Evolutionary conservation across 2,329 filamentous ascomycete genomes (phyloP).

Genomic region (Periglandula ipomoeae): DNA sequence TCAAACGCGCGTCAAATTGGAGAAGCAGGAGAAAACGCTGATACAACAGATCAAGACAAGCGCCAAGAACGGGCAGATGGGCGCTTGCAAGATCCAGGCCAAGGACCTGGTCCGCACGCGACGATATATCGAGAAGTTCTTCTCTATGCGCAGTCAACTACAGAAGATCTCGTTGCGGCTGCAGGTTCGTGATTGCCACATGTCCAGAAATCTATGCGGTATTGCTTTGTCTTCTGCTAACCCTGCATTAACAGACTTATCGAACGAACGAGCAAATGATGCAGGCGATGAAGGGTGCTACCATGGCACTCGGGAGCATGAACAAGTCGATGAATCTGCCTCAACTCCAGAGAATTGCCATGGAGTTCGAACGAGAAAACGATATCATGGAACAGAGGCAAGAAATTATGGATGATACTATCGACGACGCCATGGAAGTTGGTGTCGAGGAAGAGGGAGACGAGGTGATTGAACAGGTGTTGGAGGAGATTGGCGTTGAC

Average conservation of each 20-base stretch:
- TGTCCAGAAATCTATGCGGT: neutral
- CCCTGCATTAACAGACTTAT: conserved; percentile 57
- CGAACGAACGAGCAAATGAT: conserved; percentile 99
- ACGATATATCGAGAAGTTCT: conserved; percentile 96
- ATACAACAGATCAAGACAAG: conserved; percentile 96
- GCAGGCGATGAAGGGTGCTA: conserved; percentile 98
- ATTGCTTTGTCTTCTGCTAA: conserved; percentile 1
- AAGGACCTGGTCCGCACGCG: conserved; percentile 92
- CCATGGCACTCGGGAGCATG: conserved; percentile 88
- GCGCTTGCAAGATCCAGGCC: conserved; percentile 96
- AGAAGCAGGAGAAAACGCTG: conserved; percentile 98
- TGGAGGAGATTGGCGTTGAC: conserved; percentile 95
- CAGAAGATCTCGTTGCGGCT: conserved; percentile 93
- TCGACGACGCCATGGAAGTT: conserved; percentile 91
- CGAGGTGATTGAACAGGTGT: conserved; percentile 89
- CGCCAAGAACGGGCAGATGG: conserved; percentile 96
- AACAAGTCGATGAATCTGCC: conserved; percentile 97
- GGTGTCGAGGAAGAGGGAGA: conserved; percentile 90
- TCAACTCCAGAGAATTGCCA: conserved; percentile 87
- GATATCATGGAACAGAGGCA: conserved; percentile 99
- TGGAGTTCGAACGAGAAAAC: conserved; percentile 98
- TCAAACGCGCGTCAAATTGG: conserved; percentile 86
- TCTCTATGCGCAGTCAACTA: conserved; percentile 92
- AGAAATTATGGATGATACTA: conserved; percentile 99
- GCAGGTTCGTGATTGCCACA: conserved; percentile 49